Evolutionary conservation across 495 filamentous ascomycete species (phyloP).

Genomic region (Aspergillus hancockii): DNA sequence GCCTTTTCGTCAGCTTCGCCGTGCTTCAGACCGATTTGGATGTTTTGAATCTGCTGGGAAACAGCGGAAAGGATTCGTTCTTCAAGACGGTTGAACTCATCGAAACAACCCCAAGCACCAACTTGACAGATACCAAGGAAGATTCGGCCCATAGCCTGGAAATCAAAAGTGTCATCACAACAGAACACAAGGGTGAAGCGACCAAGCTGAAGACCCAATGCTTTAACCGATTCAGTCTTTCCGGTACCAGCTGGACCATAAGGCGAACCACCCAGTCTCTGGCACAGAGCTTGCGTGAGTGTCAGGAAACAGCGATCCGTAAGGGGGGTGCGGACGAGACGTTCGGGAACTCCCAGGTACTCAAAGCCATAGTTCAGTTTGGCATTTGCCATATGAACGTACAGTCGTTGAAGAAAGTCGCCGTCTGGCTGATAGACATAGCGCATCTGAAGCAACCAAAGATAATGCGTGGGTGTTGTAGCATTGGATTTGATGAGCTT

Average conservation of each 20-base stretch:
- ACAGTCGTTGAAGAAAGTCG: slow-evolving; percentile 78
- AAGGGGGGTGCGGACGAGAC: slow-evolving; percentile 91
- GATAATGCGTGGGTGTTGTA: slow-evolving; percentile 74
- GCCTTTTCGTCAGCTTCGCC: slow-evolving; percentile 73
- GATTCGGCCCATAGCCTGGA: slow-evolving; percentile 99
- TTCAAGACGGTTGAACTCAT: slow-evolving; percentile 98
- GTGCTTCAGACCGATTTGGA: slow-evolving; percentile 89
- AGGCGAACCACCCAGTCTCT: slow-evolving; percentile 92
- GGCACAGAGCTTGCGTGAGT: slow-evolving; percentile 90
- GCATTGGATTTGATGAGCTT: slow-evolving; percentile 77
- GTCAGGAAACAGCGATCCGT: slow-evolving; percentile 98
- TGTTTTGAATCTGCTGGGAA: slow-evolving; percentile 98
- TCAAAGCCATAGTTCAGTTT: slow-evolving; percentile 96
- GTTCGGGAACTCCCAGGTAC: slow-evolving; percentile 93
- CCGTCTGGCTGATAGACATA: slow-evolving; percentile 84
- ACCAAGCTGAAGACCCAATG: slow-evolving; percentile 91
- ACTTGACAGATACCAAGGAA: slow-evolving; percentile 99
- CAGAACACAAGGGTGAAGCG: slow-evolving; percentile 98
- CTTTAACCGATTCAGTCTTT: slow-evolving; percentile 99
- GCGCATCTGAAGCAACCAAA: slow-evolving; percentile 98
- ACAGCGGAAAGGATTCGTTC: slow-evolving; percentile 96
- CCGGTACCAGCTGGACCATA: slow-evolving; percentile 99
- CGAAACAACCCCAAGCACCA: slow-evolving; percentile 98
- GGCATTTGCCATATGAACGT: slow-evolving; percentile 96
- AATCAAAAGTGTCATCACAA: slow-evolving; percentile 99